A percentile compares a stretch with the other conserved stretches of the same genome.
phyloP scores from a whole-genome alignment of 306 rosid species.

The Rosa lucieae region DNA sequence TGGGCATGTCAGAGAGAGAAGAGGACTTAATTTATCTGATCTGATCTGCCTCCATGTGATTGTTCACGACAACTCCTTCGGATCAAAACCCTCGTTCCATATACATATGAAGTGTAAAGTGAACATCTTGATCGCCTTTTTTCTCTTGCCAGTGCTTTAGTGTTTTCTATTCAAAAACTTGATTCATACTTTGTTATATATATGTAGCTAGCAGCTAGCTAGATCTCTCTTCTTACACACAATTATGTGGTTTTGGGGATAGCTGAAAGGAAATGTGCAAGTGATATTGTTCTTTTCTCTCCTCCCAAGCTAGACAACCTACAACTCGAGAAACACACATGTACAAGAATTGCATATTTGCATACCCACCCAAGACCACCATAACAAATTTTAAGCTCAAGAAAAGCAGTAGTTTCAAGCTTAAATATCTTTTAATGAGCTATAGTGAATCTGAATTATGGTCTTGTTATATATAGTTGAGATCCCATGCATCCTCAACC shows the following conservation, averaged over 20 bases:
- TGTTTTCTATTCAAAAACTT: conserved; percentile 31
- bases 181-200: not conserved
- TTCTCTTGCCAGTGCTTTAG: conserved; percentile 25
- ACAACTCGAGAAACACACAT: conserved; percentile 47
- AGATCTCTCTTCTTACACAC: conserved; percentile 18
- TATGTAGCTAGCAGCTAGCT: not conserved
- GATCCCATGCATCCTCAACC: not conserved
- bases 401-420: not conserved
- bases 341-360: not conserved
- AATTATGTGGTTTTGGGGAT: not conserved
- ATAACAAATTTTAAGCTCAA: not conserved
- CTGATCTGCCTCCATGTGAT: conserved; percentile 58
- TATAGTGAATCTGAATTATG: not conserved
- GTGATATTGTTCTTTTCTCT: conserved; percentile 66
- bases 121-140: conserved; percentile 30
- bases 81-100: conserved; percentile 11
- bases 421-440: not conserved
- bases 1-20: conserved; percentile 65
- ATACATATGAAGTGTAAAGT: conserved; percentile 49
- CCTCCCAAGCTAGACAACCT: conserved; percentile 61
- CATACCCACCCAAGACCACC: conserved; percentile 16
- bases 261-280: conserved; percentile 3
- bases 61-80: conserved; percentile 38
- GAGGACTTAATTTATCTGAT: conserved; percentile 28
- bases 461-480: not conserved